Conservation (phyloP, 2,329 filamentous ascomycete species). For the Dactylonectria macrodidyma region DNA sequence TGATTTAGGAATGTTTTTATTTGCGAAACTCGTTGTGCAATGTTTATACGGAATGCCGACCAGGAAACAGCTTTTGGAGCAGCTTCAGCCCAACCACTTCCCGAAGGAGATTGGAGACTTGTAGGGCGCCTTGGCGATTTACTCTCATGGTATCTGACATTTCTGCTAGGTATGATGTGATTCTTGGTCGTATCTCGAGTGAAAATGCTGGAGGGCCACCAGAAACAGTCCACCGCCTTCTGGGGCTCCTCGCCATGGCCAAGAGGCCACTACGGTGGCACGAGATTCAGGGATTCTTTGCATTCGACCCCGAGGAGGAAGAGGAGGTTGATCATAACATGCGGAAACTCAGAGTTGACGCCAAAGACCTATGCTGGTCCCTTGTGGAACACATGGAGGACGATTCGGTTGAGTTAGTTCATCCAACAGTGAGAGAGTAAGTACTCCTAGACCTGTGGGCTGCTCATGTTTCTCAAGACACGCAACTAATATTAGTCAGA, state of each 20-base stretch:
- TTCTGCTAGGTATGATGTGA: conserved; percentile 4
- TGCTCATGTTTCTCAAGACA: not conserved
- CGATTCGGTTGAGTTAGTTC: conserved; percentile 29
- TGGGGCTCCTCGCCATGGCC: conserved; percentile 27
- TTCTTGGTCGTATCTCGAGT: conserved; percentile 10
- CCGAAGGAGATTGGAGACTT: conserved; percentile 15
- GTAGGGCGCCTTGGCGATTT: not conserved
- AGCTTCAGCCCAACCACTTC: conserved; percentile 1
- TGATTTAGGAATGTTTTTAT: conserved; percentile 15
- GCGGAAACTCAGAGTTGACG: not conserved
- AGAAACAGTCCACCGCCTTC: conserved; percentile 8
- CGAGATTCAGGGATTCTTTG: conserved; percentile 30
- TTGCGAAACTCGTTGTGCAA: conserved; percentile 13
- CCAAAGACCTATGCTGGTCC: conserved; percentile 24
- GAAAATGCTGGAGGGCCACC: not conserved
- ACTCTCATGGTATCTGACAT: not conserved
- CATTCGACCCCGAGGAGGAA: conserved; percentile 26
- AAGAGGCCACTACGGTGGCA: conserved; percentile 31
- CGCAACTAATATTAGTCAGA: not conserved
- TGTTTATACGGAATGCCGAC: conserved; percentile 6
- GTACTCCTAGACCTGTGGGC: not conserved
- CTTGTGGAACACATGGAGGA: conserved; percentile 29
- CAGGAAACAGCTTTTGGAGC: not conserved
- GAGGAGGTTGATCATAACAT: conserved; percentile 3
- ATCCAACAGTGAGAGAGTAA: conserved; percentile 27